Conservation (phyloP, 2,329 filamentous ascomycete genomes). For the Sclerotinia minor region DNA sequence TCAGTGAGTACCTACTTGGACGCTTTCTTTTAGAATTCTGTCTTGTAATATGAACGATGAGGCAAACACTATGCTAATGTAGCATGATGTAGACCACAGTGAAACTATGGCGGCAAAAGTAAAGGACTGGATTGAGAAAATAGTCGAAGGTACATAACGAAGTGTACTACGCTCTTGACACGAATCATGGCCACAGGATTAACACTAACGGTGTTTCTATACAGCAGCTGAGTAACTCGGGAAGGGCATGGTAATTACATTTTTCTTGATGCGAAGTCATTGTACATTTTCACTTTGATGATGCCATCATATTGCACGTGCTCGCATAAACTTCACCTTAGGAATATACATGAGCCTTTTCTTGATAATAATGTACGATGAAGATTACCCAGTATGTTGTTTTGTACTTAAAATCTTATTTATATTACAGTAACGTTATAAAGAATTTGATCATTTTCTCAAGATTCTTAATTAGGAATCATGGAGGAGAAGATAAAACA, state of each 20-base stretch:
- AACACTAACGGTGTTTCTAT: not conserved
- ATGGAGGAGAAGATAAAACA: no score
- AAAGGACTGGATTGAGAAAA: constrained; percentile 41
- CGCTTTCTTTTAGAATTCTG: not conserved
- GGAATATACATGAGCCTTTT: not conserved
- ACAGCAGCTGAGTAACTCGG: not conserved
- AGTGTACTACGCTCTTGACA: not conserved
- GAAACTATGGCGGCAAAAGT: constrained; percentile 53
- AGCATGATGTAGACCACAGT: constrained; percentile 46
- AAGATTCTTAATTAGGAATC: no score
- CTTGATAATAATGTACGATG: not conserved
- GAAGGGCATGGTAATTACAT: not conserved
- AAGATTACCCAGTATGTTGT: no score
- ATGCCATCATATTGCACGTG: not conserved
- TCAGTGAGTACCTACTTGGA: constrained; percentile 45
- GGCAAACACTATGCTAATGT: not conserved
- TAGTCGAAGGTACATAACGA: constrained; percentile 28
- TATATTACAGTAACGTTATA: no score
- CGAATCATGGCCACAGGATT: not conserved
- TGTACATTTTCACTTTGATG: not conserved
- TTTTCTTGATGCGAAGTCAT: not conserved
- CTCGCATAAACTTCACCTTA: not conserved
- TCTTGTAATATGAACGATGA: not conserved
- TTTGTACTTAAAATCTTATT: no score
- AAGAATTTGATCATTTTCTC: no score